These are phyloP conservation scores for Picocystis salinarum DNA, from an alignment of 139 green algal genomes.

Conservation along the genomic window DNA sequence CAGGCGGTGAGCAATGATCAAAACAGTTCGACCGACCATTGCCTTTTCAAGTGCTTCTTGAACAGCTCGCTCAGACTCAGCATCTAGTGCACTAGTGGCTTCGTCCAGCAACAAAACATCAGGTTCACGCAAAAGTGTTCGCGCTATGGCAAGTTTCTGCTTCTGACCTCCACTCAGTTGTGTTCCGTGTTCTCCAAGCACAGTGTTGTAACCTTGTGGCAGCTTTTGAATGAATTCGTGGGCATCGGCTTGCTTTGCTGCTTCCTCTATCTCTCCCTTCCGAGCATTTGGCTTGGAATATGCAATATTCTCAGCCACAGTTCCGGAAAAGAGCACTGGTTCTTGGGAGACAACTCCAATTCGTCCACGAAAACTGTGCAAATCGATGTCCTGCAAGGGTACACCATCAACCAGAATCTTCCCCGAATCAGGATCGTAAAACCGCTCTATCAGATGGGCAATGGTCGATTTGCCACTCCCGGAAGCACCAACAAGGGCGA, in stretches of 20 bases:
- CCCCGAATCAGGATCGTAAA: slow-evolving; percentile 23
- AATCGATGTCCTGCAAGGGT: no score
- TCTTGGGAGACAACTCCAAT: slow-evolving; percentile 51
- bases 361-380: no score
- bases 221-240: slow-evolving; percentile 54
- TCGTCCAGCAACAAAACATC: slow-evolving; percentile 45
- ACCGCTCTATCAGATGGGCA: slow-evolving; percentile 25
- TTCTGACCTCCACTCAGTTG: slow-evolving; percentile 24
- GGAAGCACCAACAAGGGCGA: slow-evolving; percentile 21
- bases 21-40: slow-evolving; percentile 32
- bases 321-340: slow-evolving; percentile 61
- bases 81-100: slow-evolving; percentile 15
- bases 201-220: slow-evolving; percentile 40
- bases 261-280: slow-evolving; percentile 34
- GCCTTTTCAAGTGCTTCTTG: slow-evolving; percentile 27
- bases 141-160: not conserved
- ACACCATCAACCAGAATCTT: slow-evolving; percentile 15
- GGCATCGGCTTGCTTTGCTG: slow-evolving; percentile 46
- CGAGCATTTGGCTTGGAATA: slow-evolving; percentile 28
- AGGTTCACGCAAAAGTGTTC: slow-evolving; percentile 4
- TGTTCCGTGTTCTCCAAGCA: slow-evolving; percentile 31
- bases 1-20: slow-evolving; percentile 64
- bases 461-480: slow-evolving; percentile 28
- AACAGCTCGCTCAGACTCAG: slow-evolving; percentile 15
- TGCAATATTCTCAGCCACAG: slow-evolving; percentile 63